Percentiles rank a stretch among this genome's conserved stretches.
Conservation (phyloP, 495 filamentous ascomycete genomes). For the Chaetomium tenue region DNA sequence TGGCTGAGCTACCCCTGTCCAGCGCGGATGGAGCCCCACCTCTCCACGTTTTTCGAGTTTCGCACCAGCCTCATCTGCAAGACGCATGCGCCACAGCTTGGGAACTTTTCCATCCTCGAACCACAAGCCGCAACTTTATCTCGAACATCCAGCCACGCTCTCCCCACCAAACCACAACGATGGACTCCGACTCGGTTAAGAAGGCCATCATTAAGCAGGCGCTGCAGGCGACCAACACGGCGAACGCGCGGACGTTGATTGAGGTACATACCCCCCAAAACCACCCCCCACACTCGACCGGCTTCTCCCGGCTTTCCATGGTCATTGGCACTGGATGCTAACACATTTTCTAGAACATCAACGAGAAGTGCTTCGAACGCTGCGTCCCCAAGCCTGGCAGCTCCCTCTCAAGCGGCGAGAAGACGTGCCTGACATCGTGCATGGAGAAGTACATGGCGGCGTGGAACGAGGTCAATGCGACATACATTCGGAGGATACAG, state of each 20-base stretch:
- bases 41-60: slow-evolving; percentile 7
- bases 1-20: slow-evolving; percentile 29
- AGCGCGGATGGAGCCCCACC: slow-evolving; percentile 1
- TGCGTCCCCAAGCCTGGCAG: slow-evolving; percentile 83
- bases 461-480: slow-evolving; percentile 81
- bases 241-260: slow-evolving; percentile 72
- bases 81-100: slow-evolving; percentile 21
- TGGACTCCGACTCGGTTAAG: slow-evolving; percentile 57
- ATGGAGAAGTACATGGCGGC: slow-evolving; percentile 97
- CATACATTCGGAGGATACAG: slow-evolving; percentile 73
- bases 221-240: slow-evolving; percentile 68
- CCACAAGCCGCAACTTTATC: neutral
- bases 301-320: neutral
- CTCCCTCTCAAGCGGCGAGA: slow-evolving; percentile 70
- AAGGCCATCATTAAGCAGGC: slow-evolving; percentile 69
- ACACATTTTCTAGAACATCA: slow-evolving; percentile 70
- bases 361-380: slow-evolving; percentile 93
- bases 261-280: slow-evolving; percentile 52
- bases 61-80: slow-evolving; percentile 25
- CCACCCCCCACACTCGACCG: slow-evolving; percentile 6
- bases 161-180: slow-evolving; percentile 24
- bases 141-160: neutral
- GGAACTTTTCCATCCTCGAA: slow-evolving; percentile 12
- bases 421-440: slow-evolving; percentile 76
- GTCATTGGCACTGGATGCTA: slow-evolving; percentile 5